A percentile compares a stretch with the other conserved stretches of the same genome.
Evolutionary conservation across 2,329 filamentous ascomycete species (phyloP).

Genomic region (Claviceps humidiphila): DNA sequence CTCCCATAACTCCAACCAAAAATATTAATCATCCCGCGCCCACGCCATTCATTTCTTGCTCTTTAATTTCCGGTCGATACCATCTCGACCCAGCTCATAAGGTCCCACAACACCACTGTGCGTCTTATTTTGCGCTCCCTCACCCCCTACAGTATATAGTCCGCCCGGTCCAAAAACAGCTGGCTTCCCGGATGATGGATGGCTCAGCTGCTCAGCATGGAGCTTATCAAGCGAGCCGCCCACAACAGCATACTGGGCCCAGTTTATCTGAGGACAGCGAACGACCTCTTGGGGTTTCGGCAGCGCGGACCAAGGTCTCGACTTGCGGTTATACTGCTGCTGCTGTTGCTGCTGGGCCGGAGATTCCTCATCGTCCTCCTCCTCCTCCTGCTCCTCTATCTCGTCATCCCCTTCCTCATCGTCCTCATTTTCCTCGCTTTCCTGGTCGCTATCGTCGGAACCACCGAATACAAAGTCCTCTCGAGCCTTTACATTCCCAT

Average conservation of each 20-base stretch:
- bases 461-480: conserved; percentile 8
- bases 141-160: conserved; percentile 36
- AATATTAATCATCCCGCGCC: not conserved
- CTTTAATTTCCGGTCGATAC: conserved; percentile 26
- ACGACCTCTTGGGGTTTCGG: conserved; percentile 72
- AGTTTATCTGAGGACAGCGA: conserved; percentile 81
- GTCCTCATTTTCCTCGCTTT: conserved; percentile 17
- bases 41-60: conserved; percentile 14
- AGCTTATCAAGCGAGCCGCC: conserved; percentile 67
- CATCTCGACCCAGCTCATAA: conserved; percentile 41
- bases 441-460: conserved; percentile 16
- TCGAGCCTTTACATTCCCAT: conserved; percentile 40
- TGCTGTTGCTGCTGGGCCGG: conserved; percentile 11
- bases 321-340: conserved; percentile 11
- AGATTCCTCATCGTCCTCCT: conserved; percentile 16
- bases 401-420: not conserved
- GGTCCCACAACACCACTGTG: conserved; percentile 42
- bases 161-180: conserved; percentile 30
- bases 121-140: conserved; percentile 26
- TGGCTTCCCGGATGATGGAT: conserved; percentile 45
- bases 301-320: conserved; percentile 45
- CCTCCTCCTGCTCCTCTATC: conserved; percentile 16
- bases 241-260: conserved; percentile 86
- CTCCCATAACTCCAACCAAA: too few species aligned
- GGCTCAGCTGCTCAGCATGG: conserved; percentile 62